Percentiles rank a stretch among this genome's conserved stretches.
Evolutionary conservation across 108 stramenopile genomes (phyloP).

Genomic region (Cyclostephanos invisitatus): DNA sequence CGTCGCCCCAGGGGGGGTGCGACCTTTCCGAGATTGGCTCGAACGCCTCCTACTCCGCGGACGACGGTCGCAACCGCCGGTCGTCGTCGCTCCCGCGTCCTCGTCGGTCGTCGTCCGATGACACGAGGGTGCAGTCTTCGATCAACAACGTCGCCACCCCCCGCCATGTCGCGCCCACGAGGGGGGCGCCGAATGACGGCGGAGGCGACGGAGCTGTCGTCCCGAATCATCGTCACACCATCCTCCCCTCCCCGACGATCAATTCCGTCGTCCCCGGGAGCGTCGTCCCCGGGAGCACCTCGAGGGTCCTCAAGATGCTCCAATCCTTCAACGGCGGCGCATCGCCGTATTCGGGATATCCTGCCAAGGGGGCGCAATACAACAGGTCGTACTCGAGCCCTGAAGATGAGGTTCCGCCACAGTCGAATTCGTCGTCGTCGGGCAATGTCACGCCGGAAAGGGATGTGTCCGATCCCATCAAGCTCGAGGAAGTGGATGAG

Average conservation of each 20-base stretch:
- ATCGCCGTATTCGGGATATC: background rate
- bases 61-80: slow-evolving; percentile 10
- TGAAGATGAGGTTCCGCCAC: slow-evolving; percentile 10
- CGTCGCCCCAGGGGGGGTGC: slow-evolving; percentile 17
- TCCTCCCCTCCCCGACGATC: background rate
- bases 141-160: slow-evolving; percentile 1
- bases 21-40: slow-evolving; percentile 44
- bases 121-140: background rate
- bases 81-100: slow-evolving; percentile 18
- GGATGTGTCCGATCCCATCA: slow-evolving; percentile 15
- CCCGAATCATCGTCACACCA: background rate
- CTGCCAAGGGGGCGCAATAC: background rate
- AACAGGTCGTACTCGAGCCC: slow-evolving; percentile 9
- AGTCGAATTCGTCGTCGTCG: slow-evolving; percentile 22
- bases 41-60: slow-evolving; percentile 13
- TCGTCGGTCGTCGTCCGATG: slow-evolving; percentile 17
- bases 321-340: slow-evolving; percentile 13
- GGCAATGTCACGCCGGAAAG: slow-evolving; percentile 22
- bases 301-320: slow-evolving; percentile 13
- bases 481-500: slow-evolving; percentile 35
- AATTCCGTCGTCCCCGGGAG: background rate
- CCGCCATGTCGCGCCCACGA: background rate
- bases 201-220: too few relatives aligned
- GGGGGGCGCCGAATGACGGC: background rate
- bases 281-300: background rate